These are phyloP conservation scores for Arachnomyces sp. DNA, from an alignment of 2,329 filamentous ascomycete species.

Conservation along the genomic window DNA sequence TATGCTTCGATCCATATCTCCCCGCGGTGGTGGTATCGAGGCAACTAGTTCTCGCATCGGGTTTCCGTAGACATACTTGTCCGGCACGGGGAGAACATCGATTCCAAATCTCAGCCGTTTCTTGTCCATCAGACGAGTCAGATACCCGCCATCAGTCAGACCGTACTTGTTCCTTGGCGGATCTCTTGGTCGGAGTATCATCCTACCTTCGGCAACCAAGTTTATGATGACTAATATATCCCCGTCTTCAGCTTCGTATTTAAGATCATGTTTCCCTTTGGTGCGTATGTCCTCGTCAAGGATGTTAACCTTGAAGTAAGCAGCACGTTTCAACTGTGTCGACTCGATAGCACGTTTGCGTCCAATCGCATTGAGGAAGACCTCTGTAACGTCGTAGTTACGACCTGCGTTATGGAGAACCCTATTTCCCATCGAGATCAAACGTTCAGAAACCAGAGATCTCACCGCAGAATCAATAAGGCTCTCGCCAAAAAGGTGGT, in stretches of 20 bases:
- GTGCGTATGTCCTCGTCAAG: conserved; percentile 33
- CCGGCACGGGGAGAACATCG: conserved; percentile 28
- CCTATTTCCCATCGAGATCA: conserved; percentile 32
- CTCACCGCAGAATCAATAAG: conserved; percentile 34
- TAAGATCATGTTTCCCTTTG: conserved; percentile 24
- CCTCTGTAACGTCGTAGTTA: conserved; percentile 38
- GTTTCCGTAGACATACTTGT: conserved; percentile 34
- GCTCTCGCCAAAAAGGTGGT: conserved; percentile 21
- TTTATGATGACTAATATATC: conserved; percentile 38
- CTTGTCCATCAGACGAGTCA: conserved; percentile 41
- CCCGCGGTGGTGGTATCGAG: conserved; percentile 21
- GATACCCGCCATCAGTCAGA: conserved; percentile 39
- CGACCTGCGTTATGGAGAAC: conserved; percentile 35
- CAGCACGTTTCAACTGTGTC: conserved; percentile 33
- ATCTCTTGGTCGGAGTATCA: conserved; percentile 31
- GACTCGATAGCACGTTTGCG: conserved; percentile 34
- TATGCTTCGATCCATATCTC: conserved; percentile 10
- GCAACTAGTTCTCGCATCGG: conserved; percentile 20
- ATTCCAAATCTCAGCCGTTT: conserved; percentile 35
- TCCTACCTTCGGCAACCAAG: conserved; percentile 27
- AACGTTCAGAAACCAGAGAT: conserved; percentile 32
- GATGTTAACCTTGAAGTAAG: conserved; percentile 34
- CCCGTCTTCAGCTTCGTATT: conserved; percentile 35
- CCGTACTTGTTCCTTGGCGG: conserved; percentile 39
- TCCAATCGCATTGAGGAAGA: conserved; percentile 32